Percentiles rank a stretch among this genome's conserved stretches.
Conservation (phyloP, 2,329 filamentous ascomycete species). For the Ceratocystis lukuohia region DNA sequence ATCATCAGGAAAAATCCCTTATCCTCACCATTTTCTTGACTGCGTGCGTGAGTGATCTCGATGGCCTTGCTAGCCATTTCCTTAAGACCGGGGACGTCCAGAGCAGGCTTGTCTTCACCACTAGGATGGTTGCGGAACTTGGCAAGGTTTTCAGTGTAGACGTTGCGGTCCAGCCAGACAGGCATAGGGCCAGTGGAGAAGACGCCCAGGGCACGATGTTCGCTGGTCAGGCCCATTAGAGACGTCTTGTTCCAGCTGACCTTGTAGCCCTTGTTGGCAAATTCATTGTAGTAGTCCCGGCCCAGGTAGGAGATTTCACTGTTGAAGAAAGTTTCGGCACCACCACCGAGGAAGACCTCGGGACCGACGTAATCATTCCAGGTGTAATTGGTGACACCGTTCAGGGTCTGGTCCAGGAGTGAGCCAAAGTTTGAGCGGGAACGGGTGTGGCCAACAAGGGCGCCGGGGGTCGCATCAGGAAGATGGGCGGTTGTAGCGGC, state of each 20-base stretch:
- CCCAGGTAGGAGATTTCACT: slow-evolving; percentile 51
- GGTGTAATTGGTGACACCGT: slow-evolving; percentile 65
- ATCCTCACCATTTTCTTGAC: slow-evolving; percentile 37
- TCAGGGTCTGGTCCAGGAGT: slow-evolving; percentile 62
- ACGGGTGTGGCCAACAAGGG: slow-evolving; percentile 58
- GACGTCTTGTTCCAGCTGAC: slow-evolving; percentile 63
- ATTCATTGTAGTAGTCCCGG: slow-evolving; percentile 68
- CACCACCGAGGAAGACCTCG: slow-evolving; percentile 71
- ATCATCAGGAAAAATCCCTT: slow-evolving; percentile 74
- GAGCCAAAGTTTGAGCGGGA: slow-evolving; percentile 54
- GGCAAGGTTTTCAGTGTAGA: slow-evolving; percentile 59
- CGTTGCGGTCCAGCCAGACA: slow-evolving; percentile 75
- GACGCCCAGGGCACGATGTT: slow-evolving; percentile 57
- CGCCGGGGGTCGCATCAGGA: slow-evolving; percentile 71
- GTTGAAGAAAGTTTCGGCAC: slow-evolving; percentile 66
- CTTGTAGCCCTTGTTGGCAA: slow-evolving; percentile 57
- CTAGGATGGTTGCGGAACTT: slow-evolving; percentile 54
- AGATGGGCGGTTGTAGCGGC: slow-evolving; percentile 69
- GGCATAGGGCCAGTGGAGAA: slow-evolving; percentile 64
- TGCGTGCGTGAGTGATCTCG: slow-evolving; percentile 57
- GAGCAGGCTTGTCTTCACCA: slow-evolving; percentile 49
- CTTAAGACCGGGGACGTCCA: slow-evolving; percentile 69
- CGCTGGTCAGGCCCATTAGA: slow-evolving; percentile 43
- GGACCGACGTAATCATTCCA: slow-evolving; percentile 64
- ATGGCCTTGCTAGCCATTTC: slow-evolving; percentile 84